Conservation (phyloP, 768 basidiomycete species). For the Omphalotus guepiniiformis region DNA sequence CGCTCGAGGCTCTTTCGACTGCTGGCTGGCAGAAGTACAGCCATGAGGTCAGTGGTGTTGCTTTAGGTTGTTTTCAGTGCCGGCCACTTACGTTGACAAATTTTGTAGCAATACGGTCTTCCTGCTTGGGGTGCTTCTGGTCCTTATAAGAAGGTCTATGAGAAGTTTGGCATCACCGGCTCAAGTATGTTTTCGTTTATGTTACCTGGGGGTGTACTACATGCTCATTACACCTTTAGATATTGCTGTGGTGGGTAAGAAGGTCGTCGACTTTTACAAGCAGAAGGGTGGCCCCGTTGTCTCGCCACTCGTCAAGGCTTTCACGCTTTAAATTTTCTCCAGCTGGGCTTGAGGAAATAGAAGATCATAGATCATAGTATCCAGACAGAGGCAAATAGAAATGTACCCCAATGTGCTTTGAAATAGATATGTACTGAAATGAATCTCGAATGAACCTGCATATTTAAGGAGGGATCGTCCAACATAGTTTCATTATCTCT, state of each 20-base stretch:
- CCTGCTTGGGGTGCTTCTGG: conserved; percentile 83
- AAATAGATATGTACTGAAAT: neutral
- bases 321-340: conserved; percentile 21
- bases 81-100: conserved; percentile 10
- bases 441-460: neutral
- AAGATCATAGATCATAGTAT: neutral
- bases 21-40: conserved; percentile 87
- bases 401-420: neutral
- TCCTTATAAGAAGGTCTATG: conserved; percentile 87
- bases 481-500: no score
- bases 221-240: conserved; percentile 33
- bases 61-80: neutral
- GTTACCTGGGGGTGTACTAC: neutral
- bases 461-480: neutral
- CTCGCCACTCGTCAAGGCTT: conserved; percentile 77
- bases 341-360: neutral
- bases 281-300: conserved; percentile 62
- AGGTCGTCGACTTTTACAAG: conserved; percentile 86
- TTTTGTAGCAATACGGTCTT: conserved; percentile 62
- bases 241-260: conserved; percentile 79
- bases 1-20: conserved; percentile 81
- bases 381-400: no score
- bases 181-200: conserved; percentile 42
- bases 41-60: conserved; percentile 55
- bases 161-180: conserved; percentile 84